Percentiles rank a stretch among this genome's conserved stretches.
These are phyloP conservation scores for Rhinocladiella similis DNA, from an alignment of 2,329 filamentous ascomycete species.

Conservation along the genomic window DNA sequence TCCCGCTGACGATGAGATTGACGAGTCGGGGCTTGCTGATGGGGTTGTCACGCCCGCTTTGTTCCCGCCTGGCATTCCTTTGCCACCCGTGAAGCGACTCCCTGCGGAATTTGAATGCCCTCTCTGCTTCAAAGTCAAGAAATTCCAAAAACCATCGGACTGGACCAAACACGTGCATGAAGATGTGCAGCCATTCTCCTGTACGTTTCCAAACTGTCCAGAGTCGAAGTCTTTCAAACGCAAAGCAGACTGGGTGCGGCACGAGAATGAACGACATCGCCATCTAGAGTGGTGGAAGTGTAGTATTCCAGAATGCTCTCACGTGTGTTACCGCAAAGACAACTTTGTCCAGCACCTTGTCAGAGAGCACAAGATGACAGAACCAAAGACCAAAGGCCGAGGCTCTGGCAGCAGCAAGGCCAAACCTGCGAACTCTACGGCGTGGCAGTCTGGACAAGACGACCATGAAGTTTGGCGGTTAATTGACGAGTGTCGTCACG, in stretches of 20 bases:
- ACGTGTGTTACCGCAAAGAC: constrained; percentile 82
- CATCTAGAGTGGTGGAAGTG: constrained; percentile 92
- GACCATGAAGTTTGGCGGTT: constrained; percentile 71
- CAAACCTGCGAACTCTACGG: constrained; percentile 32
- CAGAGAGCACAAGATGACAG: constrained; percentile 81
- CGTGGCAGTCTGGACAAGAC: constrained; percentile 34
- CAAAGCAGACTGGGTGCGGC: constrained; percentile 93
- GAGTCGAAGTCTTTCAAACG: constrained; percentile 92
- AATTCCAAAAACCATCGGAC: constrained; percentile 86
- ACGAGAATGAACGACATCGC: constrained; percentile 88
- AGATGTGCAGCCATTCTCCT: constrained; percentile 90
- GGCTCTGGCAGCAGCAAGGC: constrained; percentile 66
- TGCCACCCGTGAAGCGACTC: constrained; percentile 73
- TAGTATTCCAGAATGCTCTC: constrained; percentile 74
- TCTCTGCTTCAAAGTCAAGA: constrained; percentile 81
- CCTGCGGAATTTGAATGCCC: constrained; percentile 90
- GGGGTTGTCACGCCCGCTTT: constrained; percentile 68
- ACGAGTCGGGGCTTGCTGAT: constrained; percentile 66
- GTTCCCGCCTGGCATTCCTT: constrained; percentile 78
- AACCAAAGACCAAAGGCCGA: constrained; percentile 74
- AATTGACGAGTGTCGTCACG: constrained; percentile 74
- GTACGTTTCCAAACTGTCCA: constrained; percentile 79
- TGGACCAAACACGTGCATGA: constrained; percentile 97
- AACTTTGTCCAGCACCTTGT: constrained; percentile 93
- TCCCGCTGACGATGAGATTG: constrained; percentile 61